Base-by-base conservation (phyloP, 768 basidiomycete species). In the Pholiota microspora region DNA sequence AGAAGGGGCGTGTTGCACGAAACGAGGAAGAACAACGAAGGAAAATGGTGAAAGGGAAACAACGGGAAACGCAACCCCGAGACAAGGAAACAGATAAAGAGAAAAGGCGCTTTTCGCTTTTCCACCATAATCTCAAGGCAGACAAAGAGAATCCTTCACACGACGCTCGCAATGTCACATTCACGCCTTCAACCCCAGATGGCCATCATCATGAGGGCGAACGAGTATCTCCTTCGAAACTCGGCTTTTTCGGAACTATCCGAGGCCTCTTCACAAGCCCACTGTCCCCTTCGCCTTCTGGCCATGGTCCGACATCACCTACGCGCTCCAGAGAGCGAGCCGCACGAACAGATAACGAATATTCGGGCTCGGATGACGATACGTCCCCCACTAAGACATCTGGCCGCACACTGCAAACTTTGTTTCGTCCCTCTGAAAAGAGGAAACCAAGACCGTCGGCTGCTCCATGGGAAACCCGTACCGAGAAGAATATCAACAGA, bases 401-500 rank as follows among this genome's bases (percentile, higher is more conserved):
- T 12, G 38, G 53, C 3, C 45, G 47, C 1, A 51, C 45, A 21
- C n/a, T 62, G 4, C 57, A 55, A 24, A 40, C 44, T 12, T n/a
- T 60, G 13, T 57, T 61, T 54, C 42, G 48, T 7, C 34, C 31
- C 4, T 18, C 51, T 18, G 51, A 51, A 16, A 51, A 51, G 38
- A 16, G 36, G 6, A 50, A 25, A 27, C 1, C 36, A 7, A 15
- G 15, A 4, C 29, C 16, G 2, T 24, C 38, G 9, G 10, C 38
- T 9, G 51, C 38, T 4, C 40, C 59, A 16, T 65, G 65, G 67
- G 53, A 58, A 25, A 67, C 64, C 6, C 35, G 69, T 40, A 67
- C 63, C 21, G 66, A 69, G 28, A 63, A 58, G 59, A 68, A 70
- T 28, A 46, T 65, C 5, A 48, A 51, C 23, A 31, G 53, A n/a